Evolutionary conservation across 306 rosid species (phyloP).

Genomic region (Dryas octopetala): DNA sequence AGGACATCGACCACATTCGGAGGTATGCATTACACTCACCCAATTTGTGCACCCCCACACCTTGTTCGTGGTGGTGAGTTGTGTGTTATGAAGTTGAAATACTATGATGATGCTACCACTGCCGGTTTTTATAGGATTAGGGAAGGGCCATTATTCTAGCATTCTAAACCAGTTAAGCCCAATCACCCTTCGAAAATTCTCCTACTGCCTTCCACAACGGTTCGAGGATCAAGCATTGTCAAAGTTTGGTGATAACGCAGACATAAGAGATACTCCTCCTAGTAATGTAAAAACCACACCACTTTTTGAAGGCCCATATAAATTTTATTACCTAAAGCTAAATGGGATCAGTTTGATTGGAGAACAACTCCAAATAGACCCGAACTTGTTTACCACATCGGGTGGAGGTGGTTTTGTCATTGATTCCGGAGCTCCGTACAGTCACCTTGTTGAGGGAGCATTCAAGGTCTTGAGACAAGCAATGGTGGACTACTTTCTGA

Average conservation of each 20-base stretch:
- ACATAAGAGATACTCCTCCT: no score
- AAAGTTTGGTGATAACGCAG: neutral
- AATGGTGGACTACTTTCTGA: neutral
- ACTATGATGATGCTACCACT: no score
- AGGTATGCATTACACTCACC: neutral
- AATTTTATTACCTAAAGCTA: no score
- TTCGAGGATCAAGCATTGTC: neutral
- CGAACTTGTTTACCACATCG: no score
- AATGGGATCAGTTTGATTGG: neutral
- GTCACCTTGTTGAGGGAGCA: neutral
- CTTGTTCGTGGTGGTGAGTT: no score
- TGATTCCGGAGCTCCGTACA: conserved; percentile 3
- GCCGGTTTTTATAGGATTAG: neutral
- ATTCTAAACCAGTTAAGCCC: neutral
- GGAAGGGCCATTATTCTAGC: neutral
- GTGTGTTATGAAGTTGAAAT: no score
- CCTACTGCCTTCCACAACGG: neutral
- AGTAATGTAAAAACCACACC: neutral
- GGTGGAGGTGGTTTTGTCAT: neutral
- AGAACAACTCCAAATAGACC: neutral
- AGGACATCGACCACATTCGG: neutral
- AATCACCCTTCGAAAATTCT: neutral
- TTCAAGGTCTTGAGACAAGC: neutral
- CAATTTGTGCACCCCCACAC: neutral
- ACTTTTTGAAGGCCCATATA: neutral